Percentiles rank a stretch among this genome's conserved stretches.
Evolutionary conservation across 768 basidiomycete genomes (phyloP).

Genomic region (Chalciporus pseudorubinellus): DNA sequence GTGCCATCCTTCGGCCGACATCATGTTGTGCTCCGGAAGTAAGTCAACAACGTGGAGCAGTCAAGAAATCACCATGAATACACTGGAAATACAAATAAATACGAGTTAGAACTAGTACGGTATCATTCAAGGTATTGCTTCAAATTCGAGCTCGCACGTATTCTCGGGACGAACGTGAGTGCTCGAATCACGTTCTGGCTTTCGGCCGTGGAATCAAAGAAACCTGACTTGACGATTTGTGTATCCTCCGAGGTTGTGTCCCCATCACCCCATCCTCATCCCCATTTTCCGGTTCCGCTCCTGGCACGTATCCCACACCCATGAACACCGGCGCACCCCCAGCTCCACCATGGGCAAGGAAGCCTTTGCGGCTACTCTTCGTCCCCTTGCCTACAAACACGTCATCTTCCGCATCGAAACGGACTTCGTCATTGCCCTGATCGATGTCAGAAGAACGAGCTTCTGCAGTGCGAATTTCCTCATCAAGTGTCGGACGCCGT

Average conservation of each 20-base stretch:
- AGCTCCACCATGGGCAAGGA: constrained; percentile 72
- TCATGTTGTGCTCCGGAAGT: background rate
- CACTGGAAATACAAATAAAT: constrained; percentile 27
- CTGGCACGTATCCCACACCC: constrained; percentile 65
- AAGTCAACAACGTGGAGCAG: background rate
- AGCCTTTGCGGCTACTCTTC: constrained; percentile 53
- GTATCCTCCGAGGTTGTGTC: background rate
- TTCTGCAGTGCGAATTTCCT: constrained; percentile 56
- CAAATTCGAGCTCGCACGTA: background rate
- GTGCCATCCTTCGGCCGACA: background rate
- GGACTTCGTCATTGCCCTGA: constrained; percentile 38
- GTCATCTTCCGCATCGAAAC: constrained; percentile 41
- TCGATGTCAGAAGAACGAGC: constrained; percentile 31
- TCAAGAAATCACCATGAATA: constrained; percentile 3
- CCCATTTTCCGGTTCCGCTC: constrained; percentile 36
- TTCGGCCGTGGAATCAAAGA: constrained; percentile 29
- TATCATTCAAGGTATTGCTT: constrained; percentile 10
- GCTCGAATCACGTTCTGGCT: constrained; percentile 10
- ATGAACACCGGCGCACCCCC: constrained; percentile 70
- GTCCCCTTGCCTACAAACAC: constrained; percentile 55
- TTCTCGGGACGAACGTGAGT: background rate
- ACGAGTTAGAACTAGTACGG: constrained; percentile 2
- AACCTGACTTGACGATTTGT: constrained; percentile 13
- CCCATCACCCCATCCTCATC: constrained; percentile 7
- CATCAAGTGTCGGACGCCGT: constrained; percentile 60